phyloP scores from a whole-genome alignment of 1,139 yeast species.

The Pneumocystis wakefieldiae region DNA sequence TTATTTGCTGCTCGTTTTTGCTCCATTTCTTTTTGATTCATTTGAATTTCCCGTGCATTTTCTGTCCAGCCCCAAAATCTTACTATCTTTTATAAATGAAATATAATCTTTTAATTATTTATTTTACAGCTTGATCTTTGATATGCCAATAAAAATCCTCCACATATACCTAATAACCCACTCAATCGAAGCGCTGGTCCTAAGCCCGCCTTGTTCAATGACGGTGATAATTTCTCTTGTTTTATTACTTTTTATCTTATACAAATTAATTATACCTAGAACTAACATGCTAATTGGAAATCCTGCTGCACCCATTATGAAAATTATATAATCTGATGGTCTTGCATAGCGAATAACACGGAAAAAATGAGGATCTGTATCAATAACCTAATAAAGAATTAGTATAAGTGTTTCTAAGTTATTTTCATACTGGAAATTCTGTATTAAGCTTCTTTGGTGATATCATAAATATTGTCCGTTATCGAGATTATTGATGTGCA shows the following conservation, averaged over 20 bases:
- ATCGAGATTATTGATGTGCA: background rate
- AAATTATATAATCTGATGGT: constrained; percentile 46
- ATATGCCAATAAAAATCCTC: constrained; percentile 62
- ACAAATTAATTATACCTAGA: constrained; percentile 38
- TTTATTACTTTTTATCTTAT: background rate
- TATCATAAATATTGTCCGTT: background rate
- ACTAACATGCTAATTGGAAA: constrained; percentile 27
- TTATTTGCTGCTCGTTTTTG: constrained; percentile 49
- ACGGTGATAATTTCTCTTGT: background rate
- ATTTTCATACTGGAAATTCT: background rate
- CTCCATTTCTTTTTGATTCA: constrained; percentile 64
- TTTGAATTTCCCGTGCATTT: constrained; percentile 53
- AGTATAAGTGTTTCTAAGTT: constrained; percentile 9
- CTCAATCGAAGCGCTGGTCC: constrained; percentile 4
- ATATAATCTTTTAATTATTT: background rate
- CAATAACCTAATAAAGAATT: constrained; percentile 32
- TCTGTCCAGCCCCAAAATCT: constrained; percentile 72
- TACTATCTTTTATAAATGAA: constrained; percentile 29
- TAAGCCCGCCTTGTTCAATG: background rate
- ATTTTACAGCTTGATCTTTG: constrained; percentile 19
- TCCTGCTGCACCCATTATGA: constrained; percentile 51
- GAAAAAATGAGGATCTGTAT: constrained; percentile 62
- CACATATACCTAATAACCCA: constrained; percentile 42
- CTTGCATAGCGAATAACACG: constrained; percentile 65
- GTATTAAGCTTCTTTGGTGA: background rate